These are phyloP conservation scores for Bidens hawaiensis DNA, from an alignment of 140 eudicot species.

Conservation along the genomic window DNA sequence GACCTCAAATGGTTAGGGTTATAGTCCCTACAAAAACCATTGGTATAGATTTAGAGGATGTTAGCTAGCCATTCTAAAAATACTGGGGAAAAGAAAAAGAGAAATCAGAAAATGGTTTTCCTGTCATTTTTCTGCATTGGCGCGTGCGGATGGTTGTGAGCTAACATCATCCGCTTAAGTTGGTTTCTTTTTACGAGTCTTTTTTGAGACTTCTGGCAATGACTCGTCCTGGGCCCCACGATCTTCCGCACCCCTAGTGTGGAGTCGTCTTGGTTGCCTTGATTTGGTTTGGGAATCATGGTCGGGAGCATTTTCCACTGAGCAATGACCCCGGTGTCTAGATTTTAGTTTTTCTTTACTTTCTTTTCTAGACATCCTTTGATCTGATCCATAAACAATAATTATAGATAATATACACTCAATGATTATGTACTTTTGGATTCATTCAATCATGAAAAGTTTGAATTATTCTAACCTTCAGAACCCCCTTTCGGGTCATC, in stretches of 20 bases:
- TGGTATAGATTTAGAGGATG: no score
- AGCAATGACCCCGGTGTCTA: constrained; percentile 29
- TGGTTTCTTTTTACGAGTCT: constrained; percentile 57
- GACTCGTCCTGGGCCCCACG: constrained; percentile 19
- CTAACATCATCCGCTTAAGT: constrained; percentile 3
- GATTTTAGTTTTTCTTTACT: constrained; percentile 21
- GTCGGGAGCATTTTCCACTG: constrained; percentile 23
- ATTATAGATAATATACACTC: not conserved
- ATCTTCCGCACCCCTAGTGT: constrained; percentile 25
- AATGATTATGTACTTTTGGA: not conserved
- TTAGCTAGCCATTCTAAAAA: no score
- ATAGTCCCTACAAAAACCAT: no score
- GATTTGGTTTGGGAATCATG: constrained; percentile 25
- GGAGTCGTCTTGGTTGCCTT: constrained; percentile 38
- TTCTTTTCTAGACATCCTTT: constrained; percentile 20
- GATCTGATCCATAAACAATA: constrained; percentile 21
- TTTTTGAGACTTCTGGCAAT: constrained; percentile 46
- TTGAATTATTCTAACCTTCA: constrained; percentile 42
- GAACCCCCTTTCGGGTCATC: constrained; percentile 55
- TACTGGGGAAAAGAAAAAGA: not conserved
- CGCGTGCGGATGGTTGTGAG: constrained; percentile 2
- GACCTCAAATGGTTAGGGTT: no score
- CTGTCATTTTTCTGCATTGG: constrained; percentile 15
- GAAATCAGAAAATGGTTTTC: not conserved
- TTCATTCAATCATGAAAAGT: not conserved